These are phyloP conservation scores for Trematosphaeria pertusa DNA, from an alignment of 2,329 filamentous ascomycete species.

Conservation along the genomic window DNA sequence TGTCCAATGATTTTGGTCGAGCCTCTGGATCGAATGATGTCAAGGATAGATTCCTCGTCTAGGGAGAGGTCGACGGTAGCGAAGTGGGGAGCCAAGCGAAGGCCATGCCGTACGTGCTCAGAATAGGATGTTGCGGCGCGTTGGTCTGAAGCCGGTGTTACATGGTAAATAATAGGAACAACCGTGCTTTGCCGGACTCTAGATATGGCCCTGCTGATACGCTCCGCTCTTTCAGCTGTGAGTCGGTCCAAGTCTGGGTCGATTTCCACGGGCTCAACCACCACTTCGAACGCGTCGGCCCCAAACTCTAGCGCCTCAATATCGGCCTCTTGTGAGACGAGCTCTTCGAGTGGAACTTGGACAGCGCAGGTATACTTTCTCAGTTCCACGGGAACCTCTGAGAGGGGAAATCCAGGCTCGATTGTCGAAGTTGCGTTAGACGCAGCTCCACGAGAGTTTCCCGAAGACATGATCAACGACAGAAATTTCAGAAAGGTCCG, in stretches of 20 bases:
- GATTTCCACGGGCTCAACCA: slow-evolving; percentile 52
- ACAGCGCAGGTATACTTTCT: slow-evolving; percentile 72
- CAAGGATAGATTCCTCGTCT: slow-evolving; percentile 58
- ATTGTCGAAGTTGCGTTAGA: slow-evolving; percentile 57
- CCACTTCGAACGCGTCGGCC: slow-evolving; percentile 70
- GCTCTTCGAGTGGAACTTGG: slow-evolving; percentile 64
- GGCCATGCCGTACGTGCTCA: slow-evolving; percentile 64
- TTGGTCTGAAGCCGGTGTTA: slow-evolving; percentile 36
- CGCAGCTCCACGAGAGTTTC: slow-evolving; percentile 44
- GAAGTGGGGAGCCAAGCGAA: slow-evolving; percentile 69
- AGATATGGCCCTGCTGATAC: slow-evolving; percentile 66
- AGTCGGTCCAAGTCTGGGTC: slow-evolving; percentile 21
- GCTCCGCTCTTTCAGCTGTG: slow-evolving; percentile 31
- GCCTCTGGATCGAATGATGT: slow-evolving; percentile 60
- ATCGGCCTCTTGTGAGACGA: slow-evolving; percentile 63
- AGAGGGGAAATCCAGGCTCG: slow-evolving; percentile 70
- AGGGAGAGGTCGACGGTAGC: slow-evolving; percentile 66
- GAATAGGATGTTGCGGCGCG: slow-evolving; percentile 54
- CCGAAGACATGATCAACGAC: slow-evolving; percentile 63
- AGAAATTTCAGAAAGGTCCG: slow-evolving; percentile 74
- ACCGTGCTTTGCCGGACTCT: slow-evolving; percentile 69
- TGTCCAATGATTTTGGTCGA: slow-evolving; percentile 69
- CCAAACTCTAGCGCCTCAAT: slow-evolving; percentile 71
- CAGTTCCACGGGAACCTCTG: slow-evolving; percentile 65
- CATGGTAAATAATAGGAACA: slow-evolving; percentile 53